Evolutionary conservation across 257 asterid genomes (phyloP).

Genomic region (Craterostigma plantagineum): DNA sequence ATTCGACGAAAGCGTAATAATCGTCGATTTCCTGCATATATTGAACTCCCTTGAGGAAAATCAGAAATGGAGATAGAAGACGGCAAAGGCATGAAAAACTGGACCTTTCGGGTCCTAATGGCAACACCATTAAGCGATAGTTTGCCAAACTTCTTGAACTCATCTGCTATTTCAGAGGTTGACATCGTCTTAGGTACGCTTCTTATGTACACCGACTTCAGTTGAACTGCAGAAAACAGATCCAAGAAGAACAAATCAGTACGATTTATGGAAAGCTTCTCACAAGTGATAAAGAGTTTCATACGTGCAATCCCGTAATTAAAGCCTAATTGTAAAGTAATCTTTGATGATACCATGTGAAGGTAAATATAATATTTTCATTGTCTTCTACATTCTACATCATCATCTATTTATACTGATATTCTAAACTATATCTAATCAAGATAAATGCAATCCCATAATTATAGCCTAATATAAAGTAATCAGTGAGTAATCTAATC

Average conservation of each 20-base stretch:
- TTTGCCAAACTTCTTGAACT: slow-evolving; percentile 83
- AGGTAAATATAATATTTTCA: too few relatives aligned
- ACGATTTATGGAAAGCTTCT: not conserved
- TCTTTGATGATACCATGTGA: too few relatives aligned
- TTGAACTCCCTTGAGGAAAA: slow-evolving; percentile 1
- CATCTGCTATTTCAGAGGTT: slow-evolving; percentile 82
- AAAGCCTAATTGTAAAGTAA: too few relatives aligned
- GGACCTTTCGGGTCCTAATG: slow-evolving; percentile 92
- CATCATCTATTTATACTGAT: too few relatives aligned
- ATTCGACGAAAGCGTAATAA: slow-evolving; percentile 93
- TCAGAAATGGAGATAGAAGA: not conserved
- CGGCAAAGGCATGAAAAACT: slow-evolving; percentile 10
- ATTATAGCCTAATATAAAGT: too few relatives aligned
- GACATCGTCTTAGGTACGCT: slow-evolving; percentile 86
- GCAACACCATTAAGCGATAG: slow-evolving; percentile 85
- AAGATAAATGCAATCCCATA: too few relatives aligned
- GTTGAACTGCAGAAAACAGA: slow-evolving; percentile 37
- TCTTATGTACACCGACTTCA: slow-evolving; percentile 82
- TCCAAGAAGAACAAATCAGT: not conserved
- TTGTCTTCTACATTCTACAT: too few relatives aligned
- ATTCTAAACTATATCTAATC: too few relatives aligned
- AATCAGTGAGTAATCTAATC: too few relatives aligned
- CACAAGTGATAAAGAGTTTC: not conserved
- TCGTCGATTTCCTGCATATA: slow-evolving; percentile 74
- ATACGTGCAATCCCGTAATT: not conserved